Percentiles rank a stretch among this genome's conserved stretches.
phyloP scores from a whole-genome alignment of 805 yeast species.

The Brettanomyces naardenensis region DNA sequence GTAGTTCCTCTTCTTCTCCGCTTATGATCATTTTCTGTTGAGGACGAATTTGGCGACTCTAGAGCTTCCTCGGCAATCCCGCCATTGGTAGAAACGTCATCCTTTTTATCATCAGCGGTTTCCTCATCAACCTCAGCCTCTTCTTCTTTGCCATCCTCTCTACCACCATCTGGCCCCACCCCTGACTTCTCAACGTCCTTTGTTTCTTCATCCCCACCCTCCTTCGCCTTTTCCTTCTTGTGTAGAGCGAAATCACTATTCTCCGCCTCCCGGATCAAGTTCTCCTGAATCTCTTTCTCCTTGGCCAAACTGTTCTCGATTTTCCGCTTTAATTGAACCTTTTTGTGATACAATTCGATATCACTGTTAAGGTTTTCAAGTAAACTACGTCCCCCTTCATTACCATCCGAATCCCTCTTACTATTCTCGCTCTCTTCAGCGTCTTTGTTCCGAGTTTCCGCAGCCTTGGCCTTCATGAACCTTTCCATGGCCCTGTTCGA shows the following conservation, averaged over 20 bases:
- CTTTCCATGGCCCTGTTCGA: conserved; percentile 9
- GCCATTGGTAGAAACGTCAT: neutral
- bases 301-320: conserved; percentile 10
- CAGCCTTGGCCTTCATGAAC: conserved; percentile 8
- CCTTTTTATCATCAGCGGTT: neutral
- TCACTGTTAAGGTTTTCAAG: conserved; percentile 21
- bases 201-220: conserved; percentile 5
- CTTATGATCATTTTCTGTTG: neutral
- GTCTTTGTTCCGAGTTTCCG: neutral
- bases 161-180: conserved; percentile 1
- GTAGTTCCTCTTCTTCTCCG: conserved; percentile 4
- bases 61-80: conserved; percentile 1
- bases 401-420: no score
- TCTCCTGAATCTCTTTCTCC: conserved; percentile 1
- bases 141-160: conserved; percentile 2
- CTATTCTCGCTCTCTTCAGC: conserved; percentile 1
- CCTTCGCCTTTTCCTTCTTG: conserved; percentile 4
- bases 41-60: neutral
- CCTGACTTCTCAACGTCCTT: conserved; percentile 3
- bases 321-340: conserved; percentile 19
- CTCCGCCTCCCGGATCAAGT: conserved; percentile 3
- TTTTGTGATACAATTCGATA: conserved; percentile 22
- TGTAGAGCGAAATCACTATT: conserved; percentile 2
- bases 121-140: conserved; percentile 5
- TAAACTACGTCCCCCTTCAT: conserved; percentile 7